These are phyloP conservation scores for Anthracocystis setariae DNA, from an alignment of 1,284 basidiomycete species.

Conservation along the genomic window DNA sequence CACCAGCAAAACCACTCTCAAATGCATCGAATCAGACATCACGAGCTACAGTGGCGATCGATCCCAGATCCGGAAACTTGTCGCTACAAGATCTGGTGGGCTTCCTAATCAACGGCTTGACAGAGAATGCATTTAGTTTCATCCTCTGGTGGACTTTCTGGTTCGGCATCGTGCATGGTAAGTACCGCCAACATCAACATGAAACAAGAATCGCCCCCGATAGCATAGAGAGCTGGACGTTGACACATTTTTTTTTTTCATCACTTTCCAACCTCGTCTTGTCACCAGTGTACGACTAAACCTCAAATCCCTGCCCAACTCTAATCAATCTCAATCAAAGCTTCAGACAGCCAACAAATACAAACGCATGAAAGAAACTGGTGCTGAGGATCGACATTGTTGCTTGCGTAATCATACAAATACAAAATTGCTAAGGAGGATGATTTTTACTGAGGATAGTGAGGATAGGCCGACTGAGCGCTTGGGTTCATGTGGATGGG, in stretches of 20 bases:
- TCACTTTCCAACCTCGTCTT: no score
- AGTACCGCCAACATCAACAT: no score
- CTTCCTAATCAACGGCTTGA: slow-evolving; percentile 34
- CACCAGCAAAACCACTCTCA: slow-evolving; percentile 21
- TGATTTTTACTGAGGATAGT: slow-evolving; percentile 15
- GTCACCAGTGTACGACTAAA: no score
- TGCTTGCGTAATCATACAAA: slow-evolving; percentile 16
- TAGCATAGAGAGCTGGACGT: no score
- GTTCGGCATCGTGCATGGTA: slow-evolving; percentile 65
- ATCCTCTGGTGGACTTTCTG: slow-evolving; percentile 67
- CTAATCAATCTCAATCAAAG: no score
- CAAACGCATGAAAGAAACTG: no score
- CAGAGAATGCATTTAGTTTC: slow-evolving; percentile 62
- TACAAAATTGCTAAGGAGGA: slow-evolving; percentile 10
- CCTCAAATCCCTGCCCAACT: no score
- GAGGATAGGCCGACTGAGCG: slow-evolving; percentile 23
- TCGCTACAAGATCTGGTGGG: slow-evolving; percentile 15
- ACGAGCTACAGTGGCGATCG: slow-evolving; percentile 11
- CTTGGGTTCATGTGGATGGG: slow-evolving; percentile 28
- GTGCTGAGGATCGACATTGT: background rate
- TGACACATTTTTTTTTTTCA: no score
- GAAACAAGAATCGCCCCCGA: no score
- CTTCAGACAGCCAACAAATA: background rate
- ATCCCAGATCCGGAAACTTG: slow-evolving; percentile 32
- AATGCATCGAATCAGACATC: background rate